These are phyloP conservation scores for Trichophyton benhamiae DNA, from an alignment of 2,329 filamentous ascomycete genomes.

Conservation along the genomic window DNA sequence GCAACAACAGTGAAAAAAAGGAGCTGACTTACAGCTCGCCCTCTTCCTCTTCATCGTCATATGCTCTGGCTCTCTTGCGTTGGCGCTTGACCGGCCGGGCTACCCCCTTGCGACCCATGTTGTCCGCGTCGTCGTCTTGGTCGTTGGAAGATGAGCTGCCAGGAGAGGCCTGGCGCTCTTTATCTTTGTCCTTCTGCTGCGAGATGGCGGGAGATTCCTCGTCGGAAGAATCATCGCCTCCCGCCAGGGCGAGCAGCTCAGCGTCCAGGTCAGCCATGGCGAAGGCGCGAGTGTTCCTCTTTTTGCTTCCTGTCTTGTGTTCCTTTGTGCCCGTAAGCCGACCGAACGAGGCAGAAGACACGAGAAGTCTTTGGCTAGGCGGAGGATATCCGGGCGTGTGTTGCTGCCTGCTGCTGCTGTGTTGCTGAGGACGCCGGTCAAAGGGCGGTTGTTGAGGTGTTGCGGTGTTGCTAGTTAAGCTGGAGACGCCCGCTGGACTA, in stretches of 20 bases:
- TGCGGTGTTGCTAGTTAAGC: too few relatives aligned
- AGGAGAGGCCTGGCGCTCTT: slow-evolving; percentile 29
- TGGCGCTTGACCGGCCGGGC: slow-evolving; percentile 25
- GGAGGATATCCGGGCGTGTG: too few relatives aligned
- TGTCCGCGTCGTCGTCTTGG: slow-evolving; percentile 29
- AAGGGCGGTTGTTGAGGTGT: too few relatives aligned
- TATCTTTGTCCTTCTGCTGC: slow-evolving; percentile 36
- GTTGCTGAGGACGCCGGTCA: too few relatives aligned
- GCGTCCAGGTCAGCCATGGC: slow-evolving; percentile 82
- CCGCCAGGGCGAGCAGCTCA: slow-evolving; percentile 84
- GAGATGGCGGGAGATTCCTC: slow-evolving; percentile 42
- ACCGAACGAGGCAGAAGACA: too few relatives aligned
- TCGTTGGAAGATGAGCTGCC: slow-evolving; percentile 40
- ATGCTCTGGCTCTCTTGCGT: slow-evolving; percentile 37
- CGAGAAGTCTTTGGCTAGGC: too few relatives aligned
- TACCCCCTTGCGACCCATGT: slow-evolving; percentile 38
- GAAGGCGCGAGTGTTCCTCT: slow-evolving; percentile 1
- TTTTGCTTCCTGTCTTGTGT: too few relatives aligned
- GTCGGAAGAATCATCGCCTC: slow-evolving; percentile 48
- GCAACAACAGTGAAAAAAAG: slow-evolving; percentile 5
- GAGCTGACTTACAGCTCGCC: slow-evolving; percentile 59
- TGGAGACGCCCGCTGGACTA: neutral
- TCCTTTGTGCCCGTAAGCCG: too few relatives aligned
- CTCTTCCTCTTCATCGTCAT: slow-evolving; percentile 59
- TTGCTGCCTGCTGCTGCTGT: too few relatives aligned